phyloP scores from a whole-genome alignment of 768 basidiomycete genomes.

The Kwoniella shandongensis region DNA sequence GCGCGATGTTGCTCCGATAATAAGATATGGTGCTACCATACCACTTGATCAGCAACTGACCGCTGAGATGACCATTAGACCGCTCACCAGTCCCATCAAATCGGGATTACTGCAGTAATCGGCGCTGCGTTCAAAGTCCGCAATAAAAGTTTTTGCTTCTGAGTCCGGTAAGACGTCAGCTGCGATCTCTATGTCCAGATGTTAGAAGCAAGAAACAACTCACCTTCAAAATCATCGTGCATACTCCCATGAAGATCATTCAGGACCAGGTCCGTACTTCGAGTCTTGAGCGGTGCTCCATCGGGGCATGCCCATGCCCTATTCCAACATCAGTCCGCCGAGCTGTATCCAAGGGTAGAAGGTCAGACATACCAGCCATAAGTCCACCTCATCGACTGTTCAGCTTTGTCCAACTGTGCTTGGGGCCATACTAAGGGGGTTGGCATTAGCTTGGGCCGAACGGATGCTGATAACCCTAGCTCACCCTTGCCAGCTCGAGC shows the following conservation, averaged over 20 bases:
- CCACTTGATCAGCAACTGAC: not conserved
- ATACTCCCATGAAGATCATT: conserved; percentile 28
- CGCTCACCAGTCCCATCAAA: conserved; percentile 32
- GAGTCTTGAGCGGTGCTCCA: conserved; percentile 32
- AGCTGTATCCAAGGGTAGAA: not conserved
- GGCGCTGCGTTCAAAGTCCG: conserved; percentile 33
- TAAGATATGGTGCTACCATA: conserved; percentile 32
- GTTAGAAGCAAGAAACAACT: not conserved
- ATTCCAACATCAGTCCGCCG: not conserved
- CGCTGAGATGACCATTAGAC: not conserved
- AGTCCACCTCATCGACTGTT: conserved; percentile 42
- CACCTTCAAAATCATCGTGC: conserved; percentile 3
- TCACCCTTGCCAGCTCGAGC: conserved; percentile 33
- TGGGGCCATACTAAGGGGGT: conserved; percentile 32
- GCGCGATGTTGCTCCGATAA: conserved; percentile 26
- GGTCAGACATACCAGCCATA: conserved; percentile 37
- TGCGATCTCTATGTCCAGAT: not conserved
- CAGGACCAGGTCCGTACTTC: conserved; percentile 37
- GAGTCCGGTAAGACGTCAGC: not conserved
- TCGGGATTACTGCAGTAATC: conserved; percentile 40
- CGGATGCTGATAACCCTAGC: not conserved
- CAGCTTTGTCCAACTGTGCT: conserved; percentile 34
- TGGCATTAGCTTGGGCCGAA: not conserved
- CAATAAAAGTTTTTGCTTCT: conserved; percentile 33
- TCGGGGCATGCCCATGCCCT: conserved; percentile 44